Percentiles rank a stretch among this genome's conserved stretches.
These are phyloP conservation scores for Phaeophleospora eucalypticola DNA, from an alignment of 2,329 filamentous ascomycete genomes.

Conservation along the genomic window DNA sequence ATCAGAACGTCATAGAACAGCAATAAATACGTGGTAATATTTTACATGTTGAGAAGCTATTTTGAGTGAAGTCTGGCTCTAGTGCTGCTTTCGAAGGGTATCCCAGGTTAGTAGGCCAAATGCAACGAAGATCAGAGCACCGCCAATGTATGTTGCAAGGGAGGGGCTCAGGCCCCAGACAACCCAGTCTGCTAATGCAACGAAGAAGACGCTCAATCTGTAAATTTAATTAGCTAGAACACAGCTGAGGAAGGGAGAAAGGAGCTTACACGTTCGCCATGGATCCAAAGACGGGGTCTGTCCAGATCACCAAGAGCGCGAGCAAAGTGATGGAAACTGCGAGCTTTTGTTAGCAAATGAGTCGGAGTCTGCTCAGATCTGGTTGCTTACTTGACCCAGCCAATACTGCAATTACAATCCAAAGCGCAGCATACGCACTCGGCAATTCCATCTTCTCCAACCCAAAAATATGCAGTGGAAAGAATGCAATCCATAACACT, in stretches of 20 bases:
- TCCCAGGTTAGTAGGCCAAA: slow-evolving; percentile 31
- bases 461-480: slow-evolving; percentile 29
- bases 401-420: slow-evolving; percentile 29
- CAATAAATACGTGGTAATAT: no score
- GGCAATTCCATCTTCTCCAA: slow-evolving; percentile 30
- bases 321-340: slow-evolving; percentile 30
- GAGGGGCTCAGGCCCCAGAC: slow-evolving; percentile 29
- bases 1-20: no score
- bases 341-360: slow-evolving; percentile 1
- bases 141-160: slow-evolving; percentile 30
- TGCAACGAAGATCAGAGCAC: slow-evolving; percentile 29
- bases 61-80: neutral
- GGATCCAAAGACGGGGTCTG: slow-evolving; percentile 32
- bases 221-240: slow-evolving; percentile 7
- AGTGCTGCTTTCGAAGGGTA: slow-evolving; percentile 25
- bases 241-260: neutral
- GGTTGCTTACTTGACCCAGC: slow-evolving; percentile 26
- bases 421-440: slow-evolving; percentile 23
- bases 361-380: no score
- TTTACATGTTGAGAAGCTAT: neutral
- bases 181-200: slow-evolving; percentile 33
- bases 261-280: slow-evolving; percentile 31
- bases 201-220: slow-evolving; percentile 31
- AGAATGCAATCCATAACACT: slow-evolving; percentile 27
- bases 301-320: slow-evolving; percentile 33